Base-by-base conservation (phyloP, 495 filamentous ascomycete species). In the Talaromyces proteolyticus region DNA sequence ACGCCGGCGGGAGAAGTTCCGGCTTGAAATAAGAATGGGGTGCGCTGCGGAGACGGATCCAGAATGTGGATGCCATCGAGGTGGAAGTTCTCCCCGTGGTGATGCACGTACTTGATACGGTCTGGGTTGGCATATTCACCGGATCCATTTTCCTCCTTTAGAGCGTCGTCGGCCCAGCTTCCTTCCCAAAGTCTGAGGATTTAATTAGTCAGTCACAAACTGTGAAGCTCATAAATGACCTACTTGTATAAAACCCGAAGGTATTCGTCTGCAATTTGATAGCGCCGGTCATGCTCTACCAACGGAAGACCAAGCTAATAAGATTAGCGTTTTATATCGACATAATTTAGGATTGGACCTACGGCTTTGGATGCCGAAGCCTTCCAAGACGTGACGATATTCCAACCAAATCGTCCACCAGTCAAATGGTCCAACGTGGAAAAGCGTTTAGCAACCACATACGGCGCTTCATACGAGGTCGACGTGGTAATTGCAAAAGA, bases 331-430 rank as follows among this genome's bases (percentile, higher is more conserved):
- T n/a, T n/a, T n/a, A 34, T 34, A 34, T 4, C 14, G 29, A 8
- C 8, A 4, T 8, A 34, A 34, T 4, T 4, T 14, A 10, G 8
- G 2, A 14, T 14, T 23, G 53, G 71, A 76, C 67, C 5, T 62
- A 60, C 34, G 64, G 53, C 7, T 74, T 72, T 25, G 77, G 52
- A 62, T 82, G 82, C 38, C 64, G 65, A 1, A 77, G 36, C 71
- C 75, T 55, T 82, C 76, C 17, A 81, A 62, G 74, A 74, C 0
- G 77, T 82, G 4, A 84, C 80, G 37, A 82, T 74, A 58, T 82
- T 80, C 79, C 78, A 80, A 37, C 70, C 75, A 37, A 79, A 48
- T 36, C 78, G 66, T 29, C 79, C 80, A 37, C 76, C 69, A 26
- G 72, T 77, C 19, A 84, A 65, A 59, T 84, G 78, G 49, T 83